A percentile compares a stretch with the other conserved stretches of the same genome.
Conservation (phyloP, 768 basidiomycete species). For the Lactarius tabidus region DNA sequence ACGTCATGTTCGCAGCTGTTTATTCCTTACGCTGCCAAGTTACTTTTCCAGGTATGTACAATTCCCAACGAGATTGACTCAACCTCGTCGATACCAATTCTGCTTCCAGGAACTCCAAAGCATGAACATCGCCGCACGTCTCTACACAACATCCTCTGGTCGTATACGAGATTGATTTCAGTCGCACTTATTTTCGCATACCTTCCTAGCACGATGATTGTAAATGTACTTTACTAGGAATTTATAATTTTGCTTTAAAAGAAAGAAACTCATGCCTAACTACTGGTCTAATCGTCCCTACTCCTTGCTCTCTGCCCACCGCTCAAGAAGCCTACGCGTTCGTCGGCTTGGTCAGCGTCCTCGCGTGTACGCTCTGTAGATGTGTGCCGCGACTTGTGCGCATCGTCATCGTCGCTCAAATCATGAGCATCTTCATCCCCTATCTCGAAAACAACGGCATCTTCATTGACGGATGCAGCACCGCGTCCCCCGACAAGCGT, state of each 20-base stretch:
- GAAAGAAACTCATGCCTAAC: not conserved
- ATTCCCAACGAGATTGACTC: not conserved
- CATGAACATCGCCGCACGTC: slow-evolving; percentile 89
- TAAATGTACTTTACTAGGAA: slow-evolving; percentile 36
- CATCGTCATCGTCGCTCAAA: slow-evolving; percentile 52
- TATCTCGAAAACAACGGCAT: slow-evolving; percentile 85
- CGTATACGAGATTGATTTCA: slow-evolving; percentile 61
- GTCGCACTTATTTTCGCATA: slow-evolving; percentile 19
- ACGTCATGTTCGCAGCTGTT: slow-evolving; percentile 88
- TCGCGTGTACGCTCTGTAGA: slow-evolving; percentile 49
- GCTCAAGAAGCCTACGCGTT: slow-evolving; percentile 64
- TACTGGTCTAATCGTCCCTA: slow-evolving; percentile 20
- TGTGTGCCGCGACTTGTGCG: slow-evolving; percentile 46
- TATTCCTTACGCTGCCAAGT: slow-evolving; percentile 95
- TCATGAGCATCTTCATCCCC: slow-evolving; percentile 72
- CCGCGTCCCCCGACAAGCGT: slow-evolving; percentile 65
- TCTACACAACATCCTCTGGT: slow-evolving; percentile 84
- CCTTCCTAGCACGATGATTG: slow-evolving; percentile 12
- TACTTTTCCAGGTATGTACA: slow-evolving; percentile 81
- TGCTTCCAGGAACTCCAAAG: slow-evolving; percentile 77
- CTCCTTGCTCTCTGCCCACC: slow-evolving; percentile 22
- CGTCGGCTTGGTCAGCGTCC: slow-evolving; percentile 45
- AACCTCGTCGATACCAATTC: slow-evolving; percentile 4
- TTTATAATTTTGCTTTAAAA: slow-evolving; percentile 13
- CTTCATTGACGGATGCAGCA: slow-evolving; percentile 49